Evolutionary conservation across 1,284 basidiomycete species (phyloP), one percentile per base, ranked within the genome.

Genomic region (Ganoderma sinense): DNA sequence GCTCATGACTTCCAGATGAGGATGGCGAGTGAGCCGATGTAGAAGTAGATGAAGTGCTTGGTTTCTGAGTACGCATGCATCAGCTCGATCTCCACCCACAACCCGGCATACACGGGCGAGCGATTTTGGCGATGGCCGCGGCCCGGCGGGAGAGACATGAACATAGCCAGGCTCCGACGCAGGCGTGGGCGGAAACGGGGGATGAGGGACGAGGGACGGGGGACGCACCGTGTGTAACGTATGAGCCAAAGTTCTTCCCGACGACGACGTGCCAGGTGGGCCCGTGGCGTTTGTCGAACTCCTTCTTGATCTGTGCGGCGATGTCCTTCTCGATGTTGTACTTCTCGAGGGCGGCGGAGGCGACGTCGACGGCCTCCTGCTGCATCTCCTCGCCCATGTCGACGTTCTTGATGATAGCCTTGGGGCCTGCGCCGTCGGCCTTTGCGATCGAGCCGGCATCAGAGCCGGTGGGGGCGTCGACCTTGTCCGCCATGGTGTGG

Each of bases 311-410:
- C 82, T 96, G 92, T 51, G 97, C 96, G 16, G 97, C 97, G 80
- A 99, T 97, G 82, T 99, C 96, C 84, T 98, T 98, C 86, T 98
- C 97, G 83, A 98, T 94, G 80, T 89, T 93, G 84, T 93, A 96
- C 82, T 95, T 94, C 74, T 95, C 93, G 79, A 99, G 87, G 0
- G 97, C 96, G 33, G 90, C 87, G 23, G 89, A 89, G 36, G 96
- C 92, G 76, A 96, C 91, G 78, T 98, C 95, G 76, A 99, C 93
- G 74, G 91, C 91, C 82, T 94, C 92, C 81, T 95, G 91, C 83
- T 98, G 97, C 95, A 98, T 95, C 77, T 98, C 96, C 72, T 98
- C 95, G 70, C 86, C 88, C 97, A 99, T 99, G 84, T 99, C 97
- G 70, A 97, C 96, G 79, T 95, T 97, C 86, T 98, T 98, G 80